phyloP scores from a whole-genome alignment of 441 rosid genomes.

The Hura crepitans region DNA sequence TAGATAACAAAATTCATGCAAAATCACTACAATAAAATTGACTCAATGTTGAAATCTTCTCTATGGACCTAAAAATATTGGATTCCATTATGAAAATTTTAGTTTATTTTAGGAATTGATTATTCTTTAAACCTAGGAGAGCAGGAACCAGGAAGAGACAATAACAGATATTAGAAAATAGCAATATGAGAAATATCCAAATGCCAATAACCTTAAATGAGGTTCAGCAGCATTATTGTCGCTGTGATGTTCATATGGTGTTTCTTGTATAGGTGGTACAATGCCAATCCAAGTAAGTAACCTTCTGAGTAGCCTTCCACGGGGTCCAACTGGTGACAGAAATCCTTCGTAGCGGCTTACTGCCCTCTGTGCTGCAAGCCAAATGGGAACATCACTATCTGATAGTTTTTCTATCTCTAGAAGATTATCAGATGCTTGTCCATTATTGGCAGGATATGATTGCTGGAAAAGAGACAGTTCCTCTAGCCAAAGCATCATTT shows the following conservation, averaged over 20 bases:
- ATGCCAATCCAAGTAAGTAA: slow-evolving; percentile 74
- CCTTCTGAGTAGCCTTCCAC: slow-evolving; percentile 75
- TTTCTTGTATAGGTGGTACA: slow-evolving; percentile 55
- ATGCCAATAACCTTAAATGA: slow-evolving; percentile 58
- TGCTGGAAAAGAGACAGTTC: slow-evolving; percentile 53
- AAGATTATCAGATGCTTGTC: slow-evolving; percentile 41
- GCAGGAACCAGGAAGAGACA: slow-evolving; percentile 15
- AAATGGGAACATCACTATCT: slow-evolving; percentile 70
- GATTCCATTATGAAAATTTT: neutral
- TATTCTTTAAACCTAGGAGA: slow-evolving; percentile 11
- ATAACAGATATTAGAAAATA: slow-evolving; percentile 7
- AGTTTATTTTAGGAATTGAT: neutral
- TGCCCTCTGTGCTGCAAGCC: slow-evolving; percentile 91
- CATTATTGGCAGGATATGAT: slow-evolving; percentile 39
- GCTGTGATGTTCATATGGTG: slow-evolving; percentile 47
- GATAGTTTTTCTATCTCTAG: slow-evolving; percentile 45
- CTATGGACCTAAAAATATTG: neutral
- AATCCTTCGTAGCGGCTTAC: slow-evolving; percentile 83
- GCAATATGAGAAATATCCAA: slow-evolving; percentile 3
- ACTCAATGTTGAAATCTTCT: neutral
- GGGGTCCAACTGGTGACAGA: slow-evolving; percentile 84
- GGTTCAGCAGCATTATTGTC: slow-evolving; percentile 59
- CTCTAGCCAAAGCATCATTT: slow-evolving; percentile 57
- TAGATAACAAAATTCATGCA: neutral
- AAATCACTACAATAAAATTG: neutral